Evolutionary conservation across 169 alveolate species (phyloP).

Genomic region (Blepharisma undulans): DNA sequence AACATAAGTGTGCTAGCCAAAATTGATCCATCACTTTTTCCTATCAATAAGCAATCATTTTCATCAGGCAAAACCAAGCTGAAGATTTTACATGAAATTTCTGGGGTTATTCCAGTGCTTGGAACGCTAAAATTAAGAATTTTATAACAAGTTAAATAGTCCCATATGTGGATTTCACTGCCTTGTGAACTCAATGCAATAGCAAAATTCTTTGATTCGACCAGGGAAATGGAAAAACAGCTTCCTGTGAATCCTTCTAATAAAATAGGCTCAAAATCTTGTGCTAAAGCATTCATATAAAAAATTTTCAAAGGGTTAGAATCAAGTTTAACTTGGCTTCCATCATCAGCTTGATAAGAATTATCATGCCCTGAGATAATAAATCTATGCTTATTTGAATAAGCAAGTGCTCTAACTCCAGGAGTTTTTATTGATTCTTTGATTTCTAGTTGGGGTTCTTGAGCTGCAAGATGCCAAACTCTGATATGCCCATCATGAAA

Average conservation of each 20-base stretch:
- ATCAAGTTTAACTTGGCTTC: neutral
- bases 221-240: constrained; percentile 10
- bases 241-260: constrained; percentile 34
- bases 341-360: constrained; percentile 7
- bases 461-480: constrained; percentile 21
- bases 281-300: neutral
- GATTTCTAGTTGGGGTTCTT: constrained; percentile 8
- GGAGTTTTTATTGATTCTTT: neutral
- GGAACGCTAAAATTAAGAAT: neutral
- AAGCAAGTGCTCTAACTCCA: constrained; percentile 14
- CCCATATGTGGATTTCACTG: neutral
- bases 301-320: neutral
- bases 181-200: constrained; percentile 33
- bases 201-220: neutral
- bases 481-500: neutral
- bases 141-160: neutral
- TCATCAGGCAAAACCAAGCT: neutral
- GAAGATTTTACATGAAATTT: neutral
- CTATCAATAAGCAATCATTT: neutral
- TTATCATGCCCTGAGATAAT: constrained; percentile 23
- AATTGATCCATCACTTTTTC: neutral
- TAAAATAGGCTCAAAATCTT: neutral
- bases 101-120: neutral
- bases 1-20: neutral
- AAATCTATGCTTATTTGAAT: constrained; percentile 5